Base-by-base conservation (phyloP, 2,329 filamentous ascomycete genomes). In the Paramyrothecium sp. region DNA sequence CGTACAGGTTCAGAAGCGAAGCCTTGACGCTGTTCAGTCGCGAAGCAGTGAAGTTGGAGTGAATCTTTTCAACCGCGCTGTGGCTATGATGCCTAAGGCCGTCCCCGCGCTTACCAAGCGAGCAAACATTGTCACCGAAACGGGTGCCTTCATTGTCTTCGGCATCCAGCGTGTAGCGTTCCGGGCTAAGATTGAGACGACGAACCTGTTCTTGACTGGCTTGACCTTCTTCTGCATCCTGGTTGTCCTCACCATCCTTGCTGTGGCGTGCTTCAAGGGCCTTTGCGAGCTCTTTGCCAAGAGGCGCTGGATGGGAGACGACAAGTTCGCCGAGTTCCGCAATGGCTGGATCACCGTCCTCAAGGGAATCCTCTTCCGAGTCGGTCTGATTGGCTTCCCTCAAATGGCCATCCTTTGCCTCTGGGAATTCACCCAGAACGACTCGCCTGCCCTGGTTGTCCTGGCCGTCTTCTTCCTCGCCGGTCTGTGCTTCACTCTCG, bases 131-230 rank as follows among this genome's bases (percentile, higher is more conserved):
- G 78, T 79, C 66, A 81, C 79, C 17, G 74, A 73, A 21, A 81
- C 80, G 26, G 84, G 85, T 49, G 81, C 78, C 54, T 87, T 82
- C 61, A 68, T 86, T 56, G 88, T 97, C 38, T 88, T 84, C 58
- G 94, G 94, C 63, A 96, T 97, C 60, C 85, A 96, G 68, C 89
- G 94, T 73, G 92, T 96, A 49, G 92, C 91, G 30, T 97, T 96
- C 82, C 84, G 86, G 62, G 89, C 91, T 41, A 80, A 81, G 57
- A 97, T 98, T 61, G 94, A 98, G 75, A 81, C 86, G 3, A 95
- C 92, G 60, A 97, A 98, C 75, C 85, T 97, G 65, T 97, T 97
- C 81, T 82, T 97, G 78, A 97, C 94, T 1, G 91, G 92, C 51
- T 81, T 97, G 54, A 86, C 89, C 63, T 96, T 97, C 80, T 97